Conservation (phyloP, 768 basidiomycete species). For the Nidula microcarpa region DNA sequence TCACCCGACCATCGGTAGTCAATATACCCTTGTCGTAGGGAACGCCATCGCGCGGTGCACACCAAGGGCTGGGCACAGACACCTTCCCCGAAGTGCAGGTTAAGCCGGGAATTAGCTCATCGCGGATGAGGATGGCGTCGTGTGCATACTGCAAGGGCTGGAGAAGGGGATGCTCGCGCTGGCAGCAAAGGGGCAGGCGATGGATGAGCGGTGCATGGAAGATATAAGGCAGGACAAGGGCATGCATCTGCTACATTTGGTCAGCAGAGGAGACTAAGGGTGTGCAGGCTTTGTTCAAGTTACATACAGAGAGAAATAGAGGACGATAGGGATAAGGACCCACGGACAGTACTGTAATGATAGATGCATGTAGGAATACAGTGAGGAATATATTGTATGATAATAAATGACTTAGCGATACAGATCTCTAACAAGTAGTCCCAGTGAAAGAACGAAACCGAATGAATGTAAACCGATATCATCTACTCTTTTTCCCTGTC, state of each 20-base stretch:
- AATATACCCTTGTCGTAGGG: slow-evolving; percentile 49
- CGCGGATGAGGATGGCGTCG: slow-evolving; percentile 86
- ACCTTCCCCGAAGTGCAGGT: slow-evolving; percentile 55
- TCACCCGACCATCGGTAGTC: slow-evolving; percentile 75
- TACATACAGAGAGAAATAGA: slow-evolving; percentile 54
- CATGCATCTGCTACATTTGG: too few species aligned
- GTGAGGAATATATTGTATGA: not conserved
- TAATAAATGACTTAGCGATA: not conserved
- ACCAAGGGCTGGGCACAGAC: slow-evolving; percentile 31
- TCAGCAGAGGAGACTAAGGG: slow-evolving; percentile 30
- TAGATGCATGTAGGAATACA: not conserved
- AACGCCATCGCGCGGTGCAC: slow-evolving; percentile 26
- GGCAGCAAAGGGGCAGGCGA: slow-evolving; percentile 53
- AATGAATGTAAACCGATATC: too few species aligned
- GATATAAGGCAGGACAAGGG: slow-evolving; percentile 70
- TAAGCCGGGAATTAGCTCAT: slow-evolving; percentile 79
- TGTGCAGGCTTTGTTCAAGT: slow-evolving; percentile 73
- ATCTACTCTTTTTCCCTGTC: too few species aligned
- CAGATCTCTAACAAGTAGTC: not conserved
- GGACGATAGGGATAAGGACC: too few species aligned
- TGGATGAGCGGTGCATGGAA: slow-evolving; percentile 68
- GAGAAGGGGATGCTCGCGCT: slow-evolving; percentile 52
- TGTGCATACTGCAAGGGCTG: slow-evolving; percentile 63
- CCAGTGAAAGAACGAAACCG: too few species aligned
- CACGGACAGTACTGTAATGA: not conserved